phyloP scores from a whole-genome alignment of 225 moss, liverwort and hornwort species.

The Sphagnum tenellum region DNA sequence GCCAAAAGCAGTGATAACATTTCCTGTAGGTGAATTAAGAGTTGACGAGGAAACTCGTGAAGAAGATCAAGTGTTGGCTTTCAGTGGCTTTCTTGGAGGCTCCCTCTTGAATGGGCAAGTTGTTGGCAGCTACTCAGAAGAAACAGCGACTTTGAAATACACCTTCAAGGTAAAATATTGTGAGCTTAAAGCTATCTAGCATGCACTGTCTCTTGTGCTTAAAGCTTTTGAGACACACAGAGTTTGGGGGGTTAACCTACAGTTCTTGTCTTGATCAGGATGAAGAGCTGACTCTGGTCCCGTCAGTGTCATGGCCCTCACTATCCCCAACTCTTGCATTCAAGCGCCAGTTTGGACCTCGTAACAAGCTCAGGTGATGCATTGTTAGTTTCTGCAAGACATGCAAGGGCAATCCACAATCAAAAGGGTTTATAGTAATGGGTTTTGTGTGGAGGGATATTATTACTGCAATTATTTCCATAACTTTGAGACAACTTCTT shows the following conservation, averaged over 20 bases:
- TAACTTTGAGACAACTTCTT: too few species aligned
- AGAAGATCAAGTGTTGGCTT: constrained; percentile 61
- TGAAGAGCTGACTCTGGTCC: constrained; percentile 81
- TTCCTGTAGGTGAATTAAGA: constrained; percentile 74
- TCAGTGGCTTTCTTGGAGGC: constrained; percentile 75
- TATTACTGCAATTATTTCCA: too few species aligned
- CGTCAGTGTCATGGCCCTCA: constrained; percentile 68
- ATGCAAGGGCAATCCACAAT: too few species aligned
- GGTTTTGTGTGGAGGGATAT: too few species aligned
- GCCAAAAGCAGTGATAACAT: constrained; percentile 65
- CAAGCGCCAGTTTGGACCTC: constrained; percentile 74
- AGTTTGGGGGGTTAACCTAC: background rate
- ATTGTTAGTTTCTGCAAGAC: too few species aligned
- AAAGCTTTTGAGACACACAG: background rate
- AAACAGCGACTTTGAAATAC: constrained; percentile 68
- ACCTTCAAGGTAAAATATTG: constrained; percentile 57
- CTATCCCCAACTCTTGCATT: constrained; percentile 40
- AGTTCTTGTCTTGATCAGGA: constrained; percentile 33
- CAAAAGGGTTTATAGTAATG: background rate
- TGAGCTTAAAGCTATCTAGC: background rate
- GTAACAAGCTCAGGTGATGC: constrained; percentile 67
- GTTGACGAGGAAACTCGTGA: constrained; percentile 70
- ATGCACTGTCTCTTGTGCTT: background rate
- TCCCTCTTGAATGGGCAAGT: constrained; percentile 55
- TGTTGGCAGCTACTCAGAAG: constrained; percentile 67